These are phyloP conservation scores for Nakaseomyces bracarensis DNA, from an alignment of 1,139 yeast species.

Conservation along the genomic window DNA sequence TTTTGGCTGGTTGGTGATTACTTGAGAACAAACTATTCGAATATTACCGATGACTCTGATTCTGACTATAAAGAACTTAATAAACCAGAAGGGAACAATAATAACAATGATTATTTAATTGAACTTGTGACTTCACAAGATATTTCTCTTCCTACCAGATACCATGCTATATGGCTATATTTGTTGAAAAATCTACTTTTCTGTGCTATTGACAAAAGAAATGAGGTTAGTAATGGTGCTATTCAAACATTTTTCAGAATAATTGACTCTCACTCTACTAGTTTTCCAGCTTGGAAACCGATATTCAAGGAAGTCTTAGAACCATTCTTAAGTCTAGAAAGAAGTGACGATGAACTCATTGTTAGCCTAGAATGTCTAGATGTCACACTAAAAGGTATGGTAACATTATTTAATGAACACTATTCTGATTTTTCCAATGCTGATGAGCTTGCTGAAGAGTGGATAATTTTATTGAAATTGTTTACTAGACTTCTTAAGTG, in stretches of 20 bases:
- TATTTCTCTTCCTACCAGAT: conserved; percentile 5
- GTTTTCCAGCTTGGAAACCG: conserved; percentile 48
- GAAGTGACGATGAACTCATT: conserved; percentile 19
- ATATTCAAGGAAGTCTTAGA: conserved; percentile 46
- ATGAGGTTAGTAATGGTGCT: conserved; percentile 83
- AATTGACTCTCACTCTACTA: conserved; percentile 65
- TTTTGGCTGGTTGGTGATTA: conserved; percentile 88
- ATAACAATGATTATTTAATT: background rate
- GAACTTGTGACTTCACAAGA: conserved; percentile 14
- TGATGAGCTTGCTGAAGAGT: conserved; percentile 15
- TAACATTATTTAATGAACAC: conserved; percentile 28
- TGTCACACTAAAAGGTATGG: conserved; percentile 31
- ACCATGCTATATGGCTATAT: conserved; percentile 50
- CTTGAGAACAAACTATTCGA: conserved; percentile 33
- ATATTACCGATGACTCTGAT: too few species aligned
- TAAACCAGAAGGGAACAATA: background rate
- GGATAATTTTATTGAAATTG: conserved; percentile 22
- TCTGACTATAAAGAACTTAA: background rate
- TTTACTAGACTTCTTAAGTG: conserved; percentile 34
- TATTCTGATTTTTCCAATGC: conserved; percentile 17
- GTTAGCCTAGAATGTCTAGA: conserved; percentile 24
- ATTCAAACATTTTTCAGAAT: conserved; percentile 81
- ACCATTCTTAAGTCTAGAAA: conserved; percentile 32
- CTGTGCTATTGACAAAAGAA: conserved; percentile 54
- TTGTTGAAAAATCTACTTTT: conserved; percentile 53